Conservation (phyloP, 441 rosid genomes). For the Syzygium malaccense region DNA sequence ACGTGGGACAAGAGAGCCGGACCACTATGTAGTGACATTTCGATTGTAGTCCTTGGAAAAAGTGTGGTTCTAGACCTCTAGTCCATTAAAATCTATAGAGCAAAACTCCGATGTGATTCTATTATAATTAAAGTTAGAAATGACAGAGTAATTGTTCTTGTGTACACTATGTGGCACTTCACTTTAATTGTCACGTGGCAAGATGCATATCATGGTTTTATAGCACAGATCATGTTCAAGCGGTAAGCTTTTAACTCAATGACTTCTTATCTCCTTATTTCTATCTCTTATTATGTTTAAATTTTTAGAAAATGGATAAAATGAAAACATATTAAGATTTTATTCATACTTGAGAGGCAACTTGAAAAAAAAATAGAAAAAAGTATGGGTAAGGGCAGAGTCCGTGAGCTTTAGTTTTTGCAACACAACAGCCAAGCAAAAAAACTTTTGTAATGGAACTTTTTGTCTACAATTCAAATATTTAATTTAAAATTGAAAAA, state of each 20-base stretch:
- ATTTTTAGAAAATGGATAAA: fast-evolving
- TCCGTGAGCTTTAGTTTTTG: neutral
- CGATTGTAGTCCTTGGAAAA: neutral
- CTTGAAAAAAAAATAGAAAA: too few relatives aligned
- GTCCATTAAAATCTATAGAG: fast-evolving
- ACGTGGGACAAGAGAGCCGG: neutral
- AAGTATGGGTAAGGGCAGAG: neutral
- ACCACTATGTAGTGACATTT: neutral
- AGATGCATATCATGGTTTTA: neutral
- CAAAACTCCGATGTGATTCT: neutral
- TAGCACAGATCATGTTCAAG: neutral
- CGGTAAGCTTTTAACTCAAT: neutral
- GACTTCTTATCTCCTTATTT: neutral
- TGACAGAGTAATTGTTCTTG: neutral
- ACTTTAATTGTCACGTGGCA: too few relatives aligned
- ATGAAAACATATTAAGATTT: neutral
- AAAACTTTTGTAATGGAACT: too few relatives aligned
- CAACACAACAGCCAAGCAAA: fast-evolving
- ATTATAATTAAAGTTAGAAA: neutral
- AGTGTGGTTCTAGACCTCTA: neutral
- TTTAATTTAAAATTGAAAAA: neutral
- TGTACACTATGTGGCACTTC: neutral
- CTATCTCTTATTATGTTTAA: neutral
- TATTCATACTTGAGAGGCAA: neutral
- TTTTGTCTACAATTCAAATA: neutral